Conservation (phyloP, 1,284 basidiomycete genomes). For the Mycosarcoma maydis region DNA sequence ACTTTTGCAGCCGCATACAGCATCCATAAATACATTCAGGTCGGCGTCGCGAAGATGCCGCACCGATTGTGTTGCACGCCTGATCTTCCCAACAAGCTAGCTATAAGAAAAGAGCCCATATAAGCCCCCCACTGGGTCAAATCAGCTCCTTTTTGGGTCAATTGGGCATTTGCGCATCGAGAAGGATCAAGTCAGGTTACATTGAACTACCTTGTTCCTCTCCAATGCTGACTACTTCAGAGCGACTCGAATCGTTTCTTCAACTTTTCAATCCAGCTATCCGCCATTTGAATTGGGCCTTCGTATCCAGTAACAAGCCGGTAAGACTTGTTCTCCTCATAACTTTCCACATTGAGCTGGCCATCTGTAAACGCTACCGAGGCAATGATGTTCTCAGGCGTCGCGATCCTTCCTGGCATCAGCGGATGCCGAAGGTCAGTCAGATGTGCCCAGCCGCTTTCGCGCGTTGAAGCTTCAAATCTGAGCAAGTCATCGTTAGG, state of each 20-base stretch:
- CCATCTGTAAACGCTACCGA: slow-evolving; percentile 60
- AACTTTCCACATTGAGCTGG: slow-evolving; percentile 48
- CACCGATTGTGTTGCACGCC: too few species aligned
- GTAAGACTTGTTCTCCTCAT: slow-evolving; percentile 61
- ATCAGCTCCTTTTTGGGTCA: too few species aligned
- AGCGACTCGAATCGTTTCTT: slow-evolving; percentile 26
- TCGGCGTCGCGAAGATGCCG: too few species aligned
- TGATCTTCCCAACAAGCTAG: too few species aligned
- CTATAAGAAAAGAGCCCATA: too few species aligned
- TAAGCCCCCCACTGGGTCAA: too few species aligned
- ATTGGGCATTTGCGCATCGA: too few species aligned
- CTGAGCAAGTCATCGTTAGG: slow-evolving; percentile 54
- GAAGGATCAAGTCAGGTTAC: too few species aligned
- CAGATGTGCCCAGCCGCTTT: slow-evolving; percentile 62
- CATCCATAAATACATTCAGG: too few species aligned
- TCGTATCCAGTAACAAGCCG: slow-evolving; percentile 57
- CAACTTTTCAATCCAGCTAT: slow-evolving; percentile 42
- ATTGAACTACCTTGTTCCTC: too few species aligned
- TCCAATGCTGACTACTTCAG: background rate
- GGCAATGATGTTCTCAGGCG: slow-evolving; percentile 62
- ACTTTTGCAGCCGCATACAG: too few species aligned
- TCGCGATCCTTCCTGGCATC: slow-evolving; percentile 62
- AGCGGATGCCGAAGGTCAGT: slow-evolving; percentile 55
- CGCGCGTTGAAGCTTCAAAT: slow-evolving; percentile 56
- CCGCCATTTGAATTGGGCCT: slow-evolving; percentile 56